phyloP scores from a whole-genome alignment of 2,329 filamentous ascomycete species.

The Fusarium annulatum region DNA sequence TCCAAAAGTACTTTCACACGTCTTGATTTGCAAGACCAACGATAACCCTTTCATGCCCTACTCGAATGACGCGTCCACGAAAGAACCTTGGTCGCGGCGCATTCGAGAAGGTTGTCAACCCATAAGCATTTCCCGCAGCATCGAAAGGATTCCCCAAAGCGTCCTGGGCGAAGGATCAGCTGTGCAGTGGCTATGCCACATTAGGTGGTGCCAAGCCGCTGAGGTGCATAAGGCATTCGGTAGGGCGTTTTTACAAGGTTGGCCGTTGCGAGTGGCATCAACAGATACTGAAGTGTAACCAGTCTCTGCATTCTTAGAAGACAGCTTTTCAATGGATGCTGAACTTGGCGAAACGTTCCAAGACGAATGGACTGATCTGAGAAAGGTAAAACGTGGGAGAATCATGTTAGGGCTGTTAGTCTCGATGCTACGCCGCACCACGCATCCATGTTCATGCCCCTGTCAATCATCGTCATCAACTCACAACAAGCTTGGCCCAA shows the following conservation, averaged over 20 bases:
- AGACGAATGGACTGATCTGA: neutral
- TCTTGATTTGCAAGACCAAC: neutral
- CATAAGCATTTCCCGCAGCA: neutral
- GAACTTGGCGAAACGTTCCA: neutral
- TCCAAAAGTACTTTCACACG: accelerated
- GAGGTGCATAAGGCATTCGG: neutral
- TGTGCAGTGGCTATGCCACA: neutral
- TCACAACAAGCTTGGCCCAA: neutral
- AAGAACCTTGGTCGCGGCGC: neutral
- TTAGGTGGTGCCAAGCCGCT: neutral
- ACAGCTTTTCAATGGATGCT: accelerated
- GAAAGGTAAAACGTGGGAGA: neutral
- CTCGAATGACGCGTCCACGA: neutral
- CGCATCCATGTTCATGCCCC: neutral
- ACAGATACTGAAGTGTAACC: no score
- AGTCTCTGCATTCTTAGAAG: accelerated
- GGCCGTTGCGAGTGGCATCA: no score
- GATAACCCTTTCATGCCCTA: neutral
- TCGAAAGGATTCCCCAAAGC: neutral
- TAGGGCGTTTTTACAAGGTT: neutral
- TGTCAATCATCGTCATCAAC: neutral
- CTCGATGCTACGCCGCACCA: no score
- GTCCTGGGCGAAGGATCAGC: neutral
- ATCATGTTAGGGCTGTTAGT: neutral
- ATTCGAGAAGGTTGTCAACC: neutral